Percentiles rank a stretch among this genome's conserved stretches.
Conservation (phyloP, 2,329 filamentous ascomycete genomes). For the Cladosporium sp. region DNA sequence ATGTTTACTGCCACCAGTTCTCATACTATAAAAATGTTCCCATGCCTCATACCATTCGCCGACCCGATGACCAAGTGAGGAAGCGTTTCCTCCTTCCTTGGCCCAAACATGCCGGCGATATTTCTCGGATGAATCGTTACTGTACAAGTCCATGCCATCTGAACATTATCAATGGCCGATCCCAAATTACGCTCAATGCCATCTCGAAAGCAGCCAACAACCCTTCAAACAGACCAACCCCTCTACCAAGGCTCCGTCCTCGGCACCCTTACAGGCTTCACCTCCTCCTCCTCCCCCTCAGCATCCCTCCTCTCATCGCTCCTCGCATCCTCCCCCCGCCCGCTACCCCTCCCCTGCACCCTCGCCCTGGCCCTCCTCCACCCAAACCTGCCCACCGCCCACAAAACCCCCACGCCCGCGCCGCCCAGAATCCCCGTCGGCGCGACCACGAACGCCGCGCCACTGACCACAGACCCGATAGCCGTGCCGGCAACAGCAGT, state of each 20-base stretch:
- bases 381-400: constrained; percentile 42
- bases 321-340: constrained; percentile 25
- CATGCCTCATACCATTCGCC: no score
- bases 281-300: constrained; percentile 17
- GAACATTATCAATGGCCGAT: not conserved
- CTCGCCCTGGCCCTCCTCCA: constrained; percentile 37
- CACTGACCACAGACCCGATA: constrained; percentile 40
- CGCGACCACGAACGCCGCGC: constrained; percentile 44
- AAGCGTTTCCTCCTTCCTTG: no score
- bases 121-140: not conserved
- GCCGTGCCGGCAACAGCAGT: constrained; percentile 42
- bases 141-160: not conserved
- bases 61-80: no score
- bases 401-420: constrained; percentile 39
- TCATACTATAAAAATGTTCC: no score
- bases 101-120: no score
- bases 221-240: not conserved
- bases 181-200: not conserved
- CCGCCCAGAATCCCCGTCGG: constrained; percentile 44
- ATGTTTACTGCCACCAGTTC: no score
- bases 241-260: constrained; percentile 19
- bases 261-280: constrained; percentile 17
- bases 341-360: constrained; percentile 21
- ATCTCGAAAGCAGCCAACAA: not conserved
- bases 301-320: constrained; percentile 30